These are phyloP conservation scores for Thraustochytrium sp. DNA, from an alignment of 352 stramenopile genomes.

Conservation along the genomic window DNA sequence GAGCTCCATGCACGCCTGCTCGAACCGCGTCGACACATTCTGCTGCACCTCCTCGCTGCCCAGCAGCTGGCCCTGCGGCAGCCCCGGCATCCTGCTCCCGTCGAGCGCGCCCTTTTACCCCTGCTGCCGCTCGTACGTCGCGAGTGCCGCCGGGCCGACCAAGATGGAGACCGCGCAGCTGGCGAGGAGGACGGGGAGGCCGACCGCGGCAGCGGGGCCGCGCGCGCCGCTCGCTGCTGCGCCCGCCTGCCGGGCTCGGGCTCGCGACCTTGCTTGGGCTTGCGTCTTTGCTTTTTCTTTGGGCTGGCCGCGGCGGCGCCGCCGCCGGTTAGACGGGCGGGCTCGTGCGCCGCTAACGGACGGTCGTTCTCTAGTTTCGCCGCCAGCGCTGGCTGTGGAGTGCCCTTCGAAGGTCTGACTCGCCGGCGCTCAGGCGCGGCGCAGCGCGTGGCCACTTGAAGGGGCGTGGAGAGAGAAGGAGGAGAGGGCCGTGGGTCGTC, in stretches of 20 bases:
- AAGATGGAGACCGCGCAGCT: no score
- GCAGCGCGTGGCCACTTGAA: not conserved
- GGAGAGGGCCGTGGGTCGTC: not conserved
- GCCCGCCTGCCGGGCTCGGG: not conserved
- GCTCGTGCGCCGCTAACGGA: not conserved
- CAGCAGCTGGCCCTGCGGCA: conserved; percentile 20
- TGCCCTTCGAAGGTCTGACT: not conserved
- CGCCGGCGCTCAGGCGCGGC: not conserved
- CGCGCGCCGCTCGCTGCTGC: not conserved
- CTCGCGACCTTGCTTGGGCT: not conserved
- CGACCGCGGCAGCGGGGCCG: not conserved
- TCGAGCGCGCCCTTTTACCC: not conserved
- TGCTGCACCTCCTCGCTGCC: conserved; percentile 36
- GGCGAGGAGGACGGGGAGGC: not conserved
- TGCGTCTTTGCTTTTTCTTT: not conserved
- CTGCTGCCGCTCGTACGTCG: not conserved
- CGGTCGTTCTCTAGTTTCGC: not conserved
- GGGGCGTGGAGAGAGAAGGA: not conserved
- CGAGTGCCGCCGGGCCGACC: no score
- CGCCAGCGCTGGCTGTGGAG: not conserved
- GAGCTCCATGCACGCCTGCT: conserved; percentile 34
- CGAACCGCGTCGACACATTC: conserved; percentile 33
- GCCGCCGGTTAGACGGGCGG: not conserved
- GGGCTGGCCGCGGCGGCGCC: not conserved
- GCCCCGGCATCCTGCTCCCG: conserved; percentile 9